Base-by-base conservation (phyloP, 2,329 filamentous ascomycete species). In the Leptosphaerulina australis region DNA sequence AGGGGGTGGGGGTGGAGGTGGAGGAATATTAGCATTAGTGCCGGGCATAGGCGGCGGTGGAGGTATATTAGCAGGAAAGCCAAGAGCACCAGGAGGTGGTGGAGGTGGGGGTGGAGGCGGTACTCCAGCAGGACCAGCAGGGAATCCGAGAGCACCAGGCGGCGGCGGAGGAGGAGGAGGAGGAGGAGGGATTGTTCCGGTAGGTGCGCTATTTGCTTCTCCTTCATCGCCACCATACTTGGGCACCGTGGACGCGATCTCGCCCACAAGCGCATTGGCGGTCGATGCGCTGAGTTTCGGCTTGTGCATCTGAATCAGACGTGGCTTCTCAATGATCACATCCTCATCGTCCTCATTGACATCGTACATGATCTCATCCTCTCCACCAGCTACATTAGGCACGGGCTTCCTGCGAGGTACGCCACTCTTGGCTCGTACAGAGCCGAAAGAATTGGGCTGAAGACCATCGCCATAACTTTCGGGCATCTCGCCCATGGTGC, bases 221-320 rank as follows among this genome's bases (percentile, higher is more conserved):
- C 85, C 87, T 62, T 91, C 88, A 67, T 87, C 90, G 35, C 80
- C 88, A 66, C 88, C 88, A 63, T 85, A 84, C 53, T 78, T 83
- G 74, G 87, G 87, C 64, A 93, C 83, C 74, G 88, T 94, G 40
- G 86, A 83, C 25, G 85, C 83, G 60, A 96, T 87, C 73, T 96
- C 80, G 77, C 81, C 75, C 78, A 87, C 67, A 76, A 93, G 71
- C 68, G 85, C 77, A 79, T 85, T 77, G 77, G 87, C 80, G 78
- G 91, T 73, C 74, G 82, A 72, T 31, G 79, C 74, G 53, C 80
- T 79, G 67, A 87, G 77, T 66, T 82, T 83, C 3, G 91, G 90
- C 55, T 90, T 83, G 69, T 84, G 87, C 74, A 93, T 84, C 71
- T 94, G 83, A 49, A 96, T 83, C 39, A 96, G 76, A 46, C 87